phyloP scores from a whole-genome alignment of 2,329 filamentous ascomycete genomes.

The Ophiobolus disseminans region DNA sequence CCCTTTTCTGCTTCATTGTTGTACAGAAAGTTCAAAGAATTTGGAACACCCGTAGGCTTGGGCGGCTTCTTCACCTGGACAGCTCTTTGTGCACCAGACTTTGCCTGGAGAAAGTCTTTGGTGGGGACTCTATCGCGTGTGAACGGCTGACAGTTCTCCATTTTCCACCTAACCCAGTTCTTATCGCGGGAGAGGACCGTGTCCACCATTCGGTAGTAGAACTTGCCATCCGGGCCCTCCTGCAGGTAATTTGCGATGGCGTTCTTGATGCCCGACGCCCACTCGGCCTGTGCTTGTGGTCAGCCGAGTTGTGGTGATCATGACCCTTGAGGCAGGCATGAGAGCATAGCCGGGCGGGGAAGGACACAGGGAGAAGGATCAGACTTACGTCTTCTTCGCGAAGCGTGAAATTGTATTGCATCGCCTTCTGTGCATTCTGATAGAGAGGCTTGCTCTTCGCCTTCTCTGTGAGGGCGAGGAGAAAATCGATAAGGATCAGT shows the following conservation, averaged over 20 bases:
- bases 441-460: slow-evolving; percentile 80
- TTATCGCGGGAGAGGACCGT: slow-evolving; percentile 95
- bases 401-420: slow-evolving; percentile 79
- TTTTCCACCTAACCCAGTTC: slow-evolving; percentile 99
- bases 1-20: slow-evolving; percentile 67
- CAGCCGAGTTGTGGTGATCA: slow-evolving; percentile 41
- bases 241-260: slow-evolving; percentile 84
- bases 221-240: slow-evolving; percentile 80
- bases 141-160: slow-evolving; percentile 89
- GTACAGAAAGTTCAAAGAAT: slow-evolving; percentile 69
- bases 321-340: slow-evolving; percentile 23
- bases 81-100: slow-evolving; percentile 68
- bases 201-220: slow-evolving; percentile 96
- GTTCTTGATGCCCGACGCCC: slow-evolving; percentile 79
- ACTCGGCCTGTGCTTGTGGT: slow-evolving; percentile 69
- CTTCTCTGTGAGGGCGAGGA: slow-evolving; percentile 84
- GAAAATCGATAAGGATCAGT: slow-evolving; percentile 91
- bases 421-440: slow-evolving; percentile 80
- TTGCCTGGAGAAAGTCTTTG: slow-evolving; percentile 72
- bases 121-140: slow-evolving; percentile 75
- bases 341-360: slow-evolving; percentile 22
- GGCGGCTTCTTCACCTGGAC: slow-evolving; percentile 73
- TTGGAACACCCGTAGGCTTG: slow-evolving; percentile 54
- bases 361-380: slow-evolving; percentile 20
- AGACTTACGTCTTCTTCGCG: slow-evolving; percentile 80